A percentile compares a stretch with the other conserved stretches of the same genome.
These are phyloP conservation scores for Herpotrichia juniperi DNA, from an alignment of 2,329 filamentous ascomycete genomes.

Conservation along the genomic window DNA sequence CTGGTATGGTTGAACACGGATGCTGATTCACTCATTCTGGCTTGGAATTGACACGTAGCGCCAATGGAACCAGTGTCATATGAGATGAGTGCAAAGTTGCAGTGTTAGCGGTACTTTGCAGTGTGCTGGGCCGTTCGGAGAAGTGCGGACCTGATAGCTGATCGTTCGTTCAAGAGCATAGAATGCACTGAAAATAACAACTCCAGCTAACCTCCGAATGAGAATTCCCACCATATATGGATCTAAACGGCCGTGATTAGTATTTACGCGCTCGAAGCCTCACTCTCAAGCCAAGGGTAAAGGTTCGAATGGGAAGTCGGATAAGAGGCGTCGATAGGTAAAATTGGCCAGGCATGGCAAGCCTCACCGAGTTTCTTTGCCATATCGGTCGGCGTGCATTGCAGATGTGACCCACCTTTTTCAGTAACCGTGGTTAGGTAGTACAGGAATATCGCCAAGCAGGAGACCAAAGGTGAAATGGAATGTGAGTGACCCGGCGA, in stretches of 20 bases:
- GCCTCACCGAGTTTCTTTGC: constrained; percentile 26
- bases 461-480: constrained; percentile 19
- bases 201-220: constrained; percentile 6
- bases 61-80: constrained; percentile 26
- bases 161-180: constrained; percentile 4
- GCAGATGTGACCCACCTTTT: constrained; percentile 27
- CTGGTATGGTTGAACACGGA: constrained; percentile 28
- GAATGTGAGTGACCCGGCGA: constrained; percentile 15
- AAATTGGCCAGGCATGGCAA: constrained; percentile 22
- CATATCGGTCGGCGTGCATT: constrained; percentile 35
- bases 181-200: neutral
- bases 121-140: constrained; percentile 16
- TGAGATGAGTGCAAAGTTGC: constrained; percentile 6
- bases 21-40: constrained; percentile 25
- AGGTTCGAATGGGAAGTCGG: constrained; percentile 19
- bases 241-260: constrained; percentile 19
- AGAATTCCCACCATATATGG: constrained; percentile 2
- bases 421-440: constrained; percentile 28
- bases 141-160: constrained; percentile 19
- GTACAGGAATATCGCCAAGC: constrained; percentile 46
- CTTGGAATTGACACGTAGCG: constrained; percentile 15
- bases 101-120: constrained; percentile 12
- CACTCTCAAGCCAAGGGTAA: constrained; percentile 23
- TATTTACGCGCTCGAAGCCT: constrained; percentile 29
- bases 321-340: constrained; percentile 20